Evolutionary conservation across 306 rosid species (phyloP).

Genomic region (Benincasa hispida): DNA sequence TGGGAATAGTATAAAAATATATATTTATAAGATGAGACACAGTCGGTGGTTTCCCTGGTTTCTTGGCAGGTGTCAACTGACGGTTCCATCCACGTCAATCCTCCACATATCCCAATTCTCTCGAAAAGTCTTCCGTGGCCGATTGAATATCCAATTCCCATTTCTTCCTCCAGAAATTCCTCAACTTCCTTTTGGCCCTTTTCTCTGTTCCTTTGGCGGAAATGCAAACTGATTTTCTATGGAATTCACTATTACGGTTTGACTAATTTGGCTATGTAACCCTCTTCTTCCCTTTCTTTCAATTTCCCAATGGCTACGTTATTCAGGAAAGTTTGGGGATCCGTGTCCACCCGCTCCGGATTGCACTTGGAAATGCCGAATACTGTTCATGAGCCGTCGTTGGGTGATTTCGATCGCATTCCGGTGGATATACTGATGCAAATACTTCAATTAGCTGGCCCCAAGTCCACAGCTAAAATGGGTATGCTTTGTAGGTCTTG

Average conservation of each 20-base stretch:
- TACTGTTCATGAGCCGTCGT: neutral
- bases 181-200: neutral
- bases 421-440: conserved; percentile 53
- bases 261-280: neutral
- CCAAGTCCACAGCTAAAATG: conserved; percentile 24
- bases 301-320: conserved; percentile 26
- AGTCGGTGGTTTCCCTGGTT: neutral
- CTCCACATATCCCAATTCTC: neutral
- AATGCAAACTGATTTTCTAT: neutral
- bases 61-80: neutral
- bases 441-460: conserved; percentile 46
- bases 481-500: conserved; percentile 7
- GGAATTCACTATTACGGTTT: neutral
- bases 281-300: neutral
- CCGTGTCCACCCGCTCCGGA: conserved; percentile 21
- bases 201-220: neutral
- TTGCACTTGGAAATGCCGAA: conserved; percentile 1
- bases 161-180: neutral
- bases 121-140: neutral
- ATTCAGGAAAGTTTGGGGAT: conserved; percentile 47
- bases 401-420: conserved; percentile 40
- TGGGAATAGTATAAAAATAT: too few species aligned
- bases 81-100: neutral
- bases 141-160: neutral
- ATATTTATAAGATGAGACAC: neutral